phyloP scores from a whole-genome alignment of 768 basidiomycete genomes.

The Boletus eberwhitei region DNA sequence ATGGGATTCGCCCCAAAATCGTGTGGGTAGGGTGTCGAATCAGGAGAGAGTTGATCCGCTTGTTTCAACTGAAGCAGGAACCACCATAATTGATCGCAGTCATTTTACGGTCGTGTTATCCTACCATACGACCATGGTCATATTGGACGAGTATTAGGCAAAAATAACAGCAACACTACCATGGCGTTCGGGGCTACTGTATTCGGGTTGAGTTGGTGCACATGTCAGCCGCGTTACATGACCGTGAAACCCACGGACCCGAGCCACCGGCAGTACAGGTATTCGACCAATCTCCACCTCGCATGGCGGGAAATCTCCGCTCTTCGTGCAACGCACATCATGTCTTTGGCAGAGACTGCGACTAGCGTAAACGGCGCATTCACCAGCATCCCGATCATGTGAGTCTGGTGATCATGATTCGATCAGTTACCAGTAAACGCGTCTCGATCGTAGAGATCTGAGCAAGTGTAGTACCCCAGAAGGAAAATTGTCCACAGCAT shows the following conservation, averaged over 20 bases:
- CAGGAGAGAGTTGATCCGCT: background rate
- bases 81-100: background rate
- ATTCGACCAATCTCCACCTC: too few relatives aligned
- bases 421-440: background rate
- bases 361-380: conserved; percentile 19
- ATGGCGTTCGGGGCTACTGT: too few relatives aligned
- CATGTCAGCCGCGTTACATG: too few relatives aligned
- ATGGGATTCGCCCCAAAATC: too few relatives aligned
- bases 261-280: too few relatives aligned
- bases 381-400: conserved; percentile 27
- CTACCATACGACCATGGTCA: background rate
- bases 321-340: background rate
- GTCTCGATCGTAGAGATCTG: conserved; percentile 16
- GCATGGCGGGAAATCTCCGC: conserved; percentile 20
- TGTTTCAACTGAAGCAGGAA: background rate
- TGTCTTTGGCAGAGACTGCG: conserved; percentile 24
- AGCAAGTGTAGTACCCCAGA: conserved; percentile 18
- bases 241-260: too few relatives aligned
- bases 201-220: too few relatives aligned
- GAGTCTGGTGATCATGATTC: background rate
- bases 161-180: too few relatives aligned
- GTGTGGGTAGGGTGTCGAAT: background rate
- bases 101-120: background rate
- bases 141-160: background rate
- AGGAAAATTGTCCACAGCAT: conserved; percentile 46